Conservation (phyloP, 352 stramenopile species). For the Phytophthora idaei region DNA sequence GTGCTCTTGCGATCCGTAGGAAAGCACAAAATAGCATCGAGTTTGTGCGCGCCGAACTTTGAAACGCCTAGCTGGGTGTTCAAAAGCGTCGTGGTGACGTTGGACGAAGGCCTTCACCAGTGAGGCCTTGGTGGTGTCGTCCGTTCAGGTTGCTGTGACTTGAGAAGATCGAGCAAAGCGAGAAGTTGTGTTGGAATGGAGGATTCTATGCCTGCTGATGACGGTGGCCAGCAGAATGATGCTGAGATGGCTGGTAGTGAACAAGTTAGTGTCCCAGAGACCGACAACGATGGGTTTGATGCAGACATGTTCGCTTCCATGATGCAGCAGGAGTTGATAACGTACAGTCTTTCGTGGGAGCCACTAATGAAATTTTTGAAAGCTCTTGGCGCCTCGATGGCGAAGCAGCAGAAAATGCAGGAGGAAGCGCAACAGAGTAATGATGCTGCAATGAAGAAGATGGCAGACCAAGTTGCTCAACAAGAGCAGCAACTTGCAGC, state of each 20-base stretch:
- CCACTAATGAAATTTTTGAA: conserved; percentile 71
- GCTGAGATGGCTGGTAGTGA: conserved; percentile 4
- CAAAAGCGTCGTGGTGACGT: background rate
- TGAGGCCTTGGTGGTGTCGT: background rate
- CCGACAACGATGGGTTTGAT: conserved; percentile 41
- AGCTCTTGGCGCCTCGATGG: conserved; percentile 57
- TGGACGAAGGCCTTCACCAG: background rate
- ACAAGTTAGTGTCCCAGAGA: conserved; percentile 8
- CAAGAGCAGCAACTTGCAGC: conserved; percentile 7
- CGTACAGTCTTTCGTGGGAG: conserved; percentile 77
- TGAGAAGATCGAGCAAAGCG: background rate
- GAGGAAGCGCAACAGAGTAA: conserved; percentile 40
- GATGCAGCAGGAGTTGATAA: conserved; percentile 70
- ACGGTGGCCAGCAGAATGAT: conserved; percentile 25
- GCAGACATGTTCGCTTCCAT: conserved; percentile 58
- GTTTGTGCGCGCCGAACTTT: background rate
- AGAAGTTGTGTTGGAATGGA: conserved; percentile 26
- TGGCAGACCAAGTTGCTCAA: conserved; percentile 50
- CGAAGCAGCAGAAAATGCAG: conserved; percentile 55
- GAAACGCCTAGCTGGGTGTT: conserved; percentile 9
- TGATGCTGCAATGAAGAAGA: conserved; percentile 50
- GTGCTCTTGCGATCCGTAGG: background rate
- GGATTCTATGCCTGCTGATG: conserved; percentile 19
- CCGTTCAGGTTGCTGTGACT: background rate
- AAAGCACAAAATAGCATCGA: conserved; percentile 11